Base-by-base conservation (phyloP, 305 asterid genomes). In the Fraxinus baroniana region DNA sequence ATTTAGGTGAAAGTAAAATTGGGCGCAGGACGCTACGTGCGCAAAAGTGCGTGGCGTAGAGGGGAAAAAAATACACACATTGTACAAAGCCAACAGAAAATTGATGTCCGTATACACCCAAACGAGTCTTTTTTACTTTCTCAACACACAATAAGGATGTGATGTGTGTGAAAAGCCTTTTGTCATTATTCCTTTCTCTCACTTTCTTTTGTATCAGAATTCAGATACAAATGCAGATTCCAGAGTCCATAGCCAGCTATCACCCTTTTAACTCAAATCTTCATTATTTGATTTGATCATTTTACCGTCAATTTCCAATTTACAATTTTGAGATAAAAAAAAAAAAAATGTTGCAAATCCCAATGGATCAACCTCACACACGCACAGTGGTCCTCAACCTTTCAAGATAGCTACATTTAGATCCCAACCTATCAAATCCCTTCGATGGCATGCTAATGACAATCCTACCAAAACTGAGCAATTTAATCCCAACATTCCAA, bases 331-430 rank as follows among this genome's bases (percentile, higher is more conserved):
- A 52, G 9, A 1, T 1, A 0, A 70, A 37, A 70, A 37, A 70
- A 37, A 70, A 37, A 76, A 28, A 75, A 2, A 10, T 10, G 70
- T 66, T 84, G 86, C 39, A 36, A 84, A 80, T 84, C 86, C 86
- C 84, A 80, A 84, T 76, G 62, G 39, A 76, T 64, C 30, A 44
- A 44, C 55, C 55, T 44, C n/a, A 44, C 55, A 44, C 17, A 12
- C 55, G 32, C 32, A 46, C 15, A 44, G 57, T 4, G 57, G 18
- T 13, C 57, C 57, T 17, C n/a, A 44, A 46, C 18, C 57, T 46
- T 46, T 46, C 57, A 46, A 13, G 57, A 46, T 0, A 46, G 57
- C 52, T 13, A 5, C 57, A 13, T 13, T 46, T 13, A 5, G 57
- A 46, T 13, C 18, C 57, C 57, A 13, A 13, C n/a, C 57, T 44